phyloP scores from a whole-genome alignment of 169 alveolate species.

The Plasmodium gonderi region DNA sequence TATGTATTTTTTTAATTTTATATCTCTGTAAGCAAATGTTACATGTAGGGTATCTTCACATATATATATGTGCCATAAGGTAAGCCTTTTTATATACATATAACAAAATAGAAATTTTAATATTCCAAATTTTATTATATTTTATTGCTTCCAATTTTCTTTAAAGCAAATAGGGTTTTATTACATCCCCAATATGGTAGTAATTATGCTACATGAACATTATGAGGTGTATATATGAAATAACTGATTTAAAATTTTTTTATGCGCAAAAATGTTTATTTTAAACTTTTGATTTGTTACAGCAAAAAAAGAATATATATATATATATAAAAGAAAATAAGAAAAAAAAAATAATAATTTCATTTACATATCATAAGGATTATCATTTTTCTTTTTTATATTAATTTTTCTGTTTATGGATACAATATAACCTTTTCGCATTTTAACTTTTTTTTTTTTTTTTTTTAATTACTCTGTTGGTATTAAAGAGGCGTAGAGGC shows the following conservation, averaged over 20 bases:
- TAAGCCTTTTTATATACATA: neutral
- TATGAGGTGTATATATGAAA: too few species aligned
- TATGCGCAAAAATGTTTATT: neutral
- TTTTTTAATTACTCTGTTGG: conserved; percentile 6
- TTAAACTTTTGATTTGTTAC: neutral
- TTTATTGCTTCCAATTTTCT: neutral
- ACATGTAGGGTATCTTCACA: neutral
- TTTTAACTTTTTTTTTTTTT: neutral
- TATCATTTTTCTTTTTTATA: neutral
- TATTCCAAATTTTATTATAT: neutral
- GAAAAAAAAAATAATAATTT: neutral
- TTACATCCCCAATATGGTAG: neutral
- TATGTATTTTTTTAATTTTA: neutral
- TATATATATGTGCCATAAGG: neutral
- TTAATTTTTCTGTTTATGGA: neutral
- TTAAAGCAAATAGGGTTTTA: neutral
- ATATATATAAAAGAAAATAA: neutral
- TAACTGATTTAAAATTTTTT: neutral
- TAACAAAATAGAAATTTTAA: neutral
- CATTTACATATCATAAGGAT: neutral
- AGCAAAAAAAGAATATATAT: neutral
- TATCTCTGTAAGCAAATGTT: neutral
- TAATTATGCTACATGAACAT: too few species aligned
- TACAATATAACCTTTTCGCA: neutral
- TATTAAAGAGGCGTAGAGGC: neutral